Evolutionary conservation across 139 green algal species (phyloP), one percentile per base, ranked within the genome.

Genomic region (Chlorella sp.): DNA sequence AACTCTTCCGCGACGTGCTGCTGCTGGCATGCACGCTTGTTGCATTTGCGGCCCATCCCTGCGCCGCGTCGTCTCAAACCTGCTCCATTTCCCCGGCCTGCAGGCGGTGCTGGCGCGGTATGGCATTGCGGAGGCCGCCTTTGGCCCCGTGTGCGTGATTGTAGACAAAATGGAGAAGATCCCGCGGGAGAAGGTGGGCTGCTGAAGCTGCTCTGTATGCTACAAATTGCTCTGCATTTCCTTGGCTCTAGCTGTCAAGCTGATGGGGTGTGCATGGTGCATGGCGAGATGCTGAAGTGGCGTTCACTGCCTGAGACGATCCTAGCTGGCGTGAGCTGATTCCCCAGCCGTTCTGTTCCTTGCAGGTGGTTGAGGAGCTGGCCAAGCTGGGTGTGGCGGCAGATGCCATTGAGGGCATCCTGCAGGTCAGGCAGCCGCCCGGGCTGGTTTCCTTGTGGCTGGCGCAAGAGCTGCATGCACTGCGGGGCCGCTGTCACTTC

Each of bases 161-260:
- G 95, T 99, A 46, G 97, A 99, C 92, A 99, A 99, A 91, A 88
- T 96, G 65, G 95, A 97, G 62, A 98, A 98, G 88, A 80, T 98
- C 30, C 90, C 93, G 0, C 70, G 84, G 38, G 94, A 93, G 60
- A 91, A 92, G 82, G 87, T 90, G 43, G 6, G 58, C 30, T 40
- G 74, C 69, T 13, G 40, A 5, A 1, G 69, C 2, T 1, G 28
- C 14, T 34, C n/a, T 34, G 48, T 67, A n/a, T 9, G 46, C 19
- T 8, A n/a, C 48, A 69, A 1, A 17, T 44, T 26, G 9, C 8
- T 9, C 38, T 56, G 69, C 6, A 8, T 65, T 65, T 68, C 24
- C 2, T 68, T 8, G 60, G 5, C 60, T 36, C 20, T 1, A 68
- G 60, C 6, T 19, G 60, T 68, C 20, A n/a, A n/a, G n/a, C n/a